Evolutionary conservation across 1,284 basidiomycete species (phyloP).

Genomic region (Dichomitus squalens): DNA sequence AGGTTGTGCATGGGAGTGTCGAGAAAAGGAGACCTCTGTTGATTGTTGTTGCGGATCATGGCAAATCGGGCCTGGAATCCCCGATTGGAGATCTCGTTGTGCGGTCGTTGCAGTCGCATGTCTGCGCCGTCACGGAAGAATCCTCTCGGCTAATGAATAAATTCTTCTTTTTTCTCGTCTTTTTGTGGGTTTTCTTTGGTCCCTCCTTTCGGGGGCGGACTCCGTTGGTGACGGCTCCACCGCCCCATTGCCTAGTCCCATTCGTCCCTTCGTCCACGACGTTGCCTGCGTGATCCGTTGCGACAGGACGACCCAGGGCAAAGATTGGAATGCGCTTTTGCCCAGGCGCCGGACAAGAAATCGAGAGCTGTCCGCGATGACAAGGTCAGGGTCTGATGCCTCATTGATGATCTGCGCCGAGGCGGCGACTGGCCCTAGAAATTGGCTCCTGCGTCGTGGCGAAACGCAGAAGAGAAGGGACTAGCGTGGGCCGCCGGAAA

Average conservation of each 20-base stretch:
- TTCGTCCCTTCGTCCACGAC: conserved; percentile 5
- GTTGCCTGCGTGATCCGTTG: not conserved
- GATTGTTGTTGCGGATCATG: conserved; percentile 38
- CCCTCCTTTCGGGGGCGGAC: conserved; percentile 17
- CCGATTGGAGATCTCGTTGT: conserved; percentile 28
- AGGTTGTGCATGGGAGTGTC: conserved; percentile 12
- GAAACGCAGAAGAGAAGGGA: conserved; percentile 8
- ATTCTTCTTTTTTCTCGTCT: conserved; percentile 18
- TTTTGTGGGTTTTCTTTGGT: conserved; percentile 12
- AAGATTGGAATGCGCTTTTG: no score
- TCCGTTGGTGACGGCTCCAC: conserved; percentile 18
- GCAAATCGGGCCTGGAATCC: conserved; percentile 32
- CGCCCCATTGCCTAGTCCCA: conserved; percentile 9
- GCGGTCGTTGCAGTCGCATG: conserved; percentile 20
- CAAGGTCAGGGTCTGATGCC: conserved; percentile 1
- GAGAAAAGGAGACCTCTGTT: conserved; percentile 26
- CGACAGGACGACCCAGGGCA: no score
- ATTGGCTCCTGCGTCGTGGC: conserved; percentile 2
- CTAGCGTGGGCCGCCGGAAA: conserved; percentile 5
- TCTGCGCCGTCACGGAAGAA: conserved; percentile 25
- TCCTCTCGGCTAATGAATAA: conserved; percentile 24
- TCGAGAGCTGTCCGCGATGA: not conserved
- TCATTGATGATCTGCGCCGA: conserved; percentile 9
- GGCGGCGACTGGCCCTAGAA: conserved; percentile 4
- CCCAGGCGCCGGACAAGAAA: no score